Evolutionary conservation across 1,139 yeast species (phyloP), one percentile per base, ranked within the genome.

Genomic region (Eremothecium sinecaudum): DNA sequence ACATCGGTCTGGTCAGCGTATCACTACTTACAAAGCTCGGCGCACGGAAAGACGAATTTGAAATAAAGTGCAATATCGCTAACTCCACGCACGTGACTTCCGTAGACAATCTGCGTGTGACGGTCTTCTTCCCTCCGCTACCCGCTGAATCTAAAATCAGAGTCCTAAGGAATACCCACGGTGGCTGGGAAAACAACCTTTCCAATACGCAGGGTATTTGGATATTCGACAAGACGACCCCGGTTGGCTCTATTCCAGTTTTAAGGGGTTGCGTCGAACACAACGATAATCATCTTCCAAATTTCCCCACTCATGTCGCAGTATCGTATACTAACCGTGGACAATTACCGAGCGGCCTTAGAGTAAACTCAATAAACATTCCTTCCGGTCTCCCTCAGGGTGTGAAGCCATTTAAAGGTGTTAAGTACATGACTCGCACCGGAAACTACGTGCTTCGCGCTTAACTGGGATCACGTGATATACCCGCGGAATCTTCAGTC

Each of bases 381-480:
- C 51, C 66, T 12, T 66, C 69, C 43, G 87, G 90, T 0, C 47
- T 73, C 45, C 72, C 73, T 11, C 77, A 73, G 3, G 65, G 69
- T 2, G 77, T 75, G 13, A 79, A 77, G 49, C 94, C 94, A 0
- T 90, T 77, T 64, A 90, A 87, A 55, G 97, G 98, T 1, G 96
- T 87, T 18, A 81, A 87, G 51, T 87, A 87, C 52, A 62, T 72
- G 9, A 76, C 95, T 4, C 61, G 62, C 35, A 67, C 82, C 0
- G 84, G 80, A 0, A 75, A 78, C 38, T 75, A 63, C 49, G 59
- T 33, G 9, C 21, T 36, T 11, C 26, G 39, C n/a, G 11, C 29
- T 10, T 26, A 26, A n/a, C n/a, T n/a, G n/a, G n/a, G n/a, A n/a
- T n/a, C n/a, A n/a, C n/a, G n/a, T n/a, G n/a, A n/a, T n/a, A n/a